Evolutionary conservation across 495 filamentous ascomycete genomes (phyloP), one percentile per base, ranked within the genome.

Genomic region (Pseudomonodictys pantanalensis): DNA sequence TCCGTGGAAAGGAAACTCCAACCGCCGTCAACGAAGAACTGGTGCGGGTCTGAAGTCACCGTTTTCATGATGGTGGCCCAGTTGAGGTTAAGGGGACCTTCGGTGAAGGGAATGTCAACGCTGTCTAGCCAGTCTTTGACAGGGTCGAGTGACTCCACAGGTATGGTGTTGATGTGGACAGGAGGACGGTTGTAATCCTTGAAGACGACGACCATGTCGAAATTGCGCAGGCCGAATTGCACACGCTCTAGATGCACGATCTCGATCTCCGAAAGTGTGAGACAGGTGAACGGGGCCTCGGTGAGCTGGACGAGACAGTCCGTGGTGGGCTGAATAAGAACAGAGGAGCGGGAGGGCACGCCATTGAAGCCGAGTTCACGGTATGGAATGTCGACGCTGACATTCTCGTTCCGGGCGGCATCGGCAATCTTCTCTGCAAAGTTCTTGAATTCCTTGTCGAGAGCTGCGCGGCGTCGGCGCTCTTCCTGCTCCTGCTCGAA

Each of bases 1-100:
- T 97, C 92, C 52, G 86, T 87, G 28, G 84, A 82, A 52, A 99
- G 71, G 83, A 97, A 97, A 12, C 84, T 86, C 95, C 95, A 99
- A 23, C 95, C 95, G 25, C 95, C 95, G 67, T 97, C 92, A 26
- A 78, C 80, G 71, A 96, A 99, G 83, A 99, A 99, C 55, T 85
- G 82, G 67, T 97, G 92, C 7, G 95, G 89, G 71, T 99, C 89
- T 38, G 87, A 84, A 29, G 86, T 90, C 17, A 99, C 91, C 0
- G 95, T 99, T 78, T 99, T 99, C 92, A 99, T 99, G 70, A 99
- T 99, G 20, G 91, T 95, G 7, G 87, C 85, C 95, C 95, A 99
- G 76, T 97, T 97, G 58, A 99, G 78, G 75, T 99, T 99, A 62
- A 99, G 79, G 6, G 95, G 95, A 39, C 95, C 95, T 73, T 99